Percentiles rank a stretch among this genome's conserved stretches.
These are phyloP conservation scores for Aspergillus sp. DNA, from an alignment of 2,329 filamentous ascomycete species.

Conservation along the genomic window DNA sequence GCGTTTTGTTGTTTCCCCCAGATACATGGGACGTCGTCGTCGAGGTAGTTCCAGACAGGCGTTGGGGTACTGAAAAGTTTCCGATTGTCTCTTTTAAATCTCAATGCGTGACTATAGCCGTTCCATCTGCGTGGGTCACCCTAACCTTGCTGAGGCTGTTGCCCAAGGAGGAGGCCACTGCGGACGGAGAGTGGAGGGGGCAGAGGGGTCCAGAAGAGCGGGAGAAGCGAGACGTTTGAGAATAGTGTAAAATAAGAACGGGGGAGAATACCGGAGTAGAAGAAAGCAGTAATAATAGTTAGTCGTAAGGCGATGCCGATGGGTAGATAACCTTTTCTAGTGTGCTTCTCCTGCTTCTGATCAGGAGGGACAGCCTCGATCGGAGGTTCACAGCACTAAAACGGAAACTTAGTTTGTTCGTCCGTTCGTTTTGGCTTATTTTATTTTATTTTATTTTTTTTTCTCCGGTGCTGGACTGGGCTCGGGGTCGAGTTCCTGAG, in stretches of 20 bases:
- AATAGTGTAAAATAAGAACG: not conserved
- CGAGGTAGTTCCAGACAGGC: slow-evolving; percentile 1
- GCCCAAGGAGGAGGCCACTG: slow-evolving; percentile 2
- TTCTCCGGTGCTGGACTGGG: not conserved
- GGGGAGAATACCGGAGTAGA: no score
- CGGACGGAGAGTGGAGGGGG: no score
- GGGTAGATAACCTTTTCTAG: slow-evolving; percentile 1
- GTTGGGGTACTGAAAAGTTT: slow-evolving; percentile 5
- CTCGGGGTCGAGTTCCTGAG: not conserved
- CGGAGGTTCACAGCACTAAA: not conserved
- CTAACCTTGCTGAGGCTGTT: slow-evolving; percentile 10
- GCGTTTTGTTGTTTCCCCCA: not conserved
- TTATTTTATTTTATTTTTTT: not conserved
- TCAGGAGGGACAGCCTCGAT: not conserved
- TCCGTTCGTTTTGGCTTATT: not conserved
- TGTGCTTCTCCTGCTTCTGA: not conserved
- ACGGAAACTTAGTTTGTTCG: no score
- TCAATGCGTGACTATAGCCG: slow-evolving; percentile 12
- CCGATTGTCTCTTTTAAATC: slow-evolving; percentile 2
- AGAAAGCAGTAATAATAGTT: no score
- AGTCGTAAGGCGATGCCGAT: not conserved
- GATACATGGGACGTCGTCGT: not conserved
- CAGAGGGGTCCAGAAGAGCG: not conserved
- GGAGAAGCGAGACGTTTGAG: slow-evolving; percentile 1
- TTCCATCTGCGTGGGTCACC: slow-evolving; percentile 17